Conservation (phyloP, 2,329 filamentous ascomycete genomes). For the Xenoacremonium recifei region DNA sequence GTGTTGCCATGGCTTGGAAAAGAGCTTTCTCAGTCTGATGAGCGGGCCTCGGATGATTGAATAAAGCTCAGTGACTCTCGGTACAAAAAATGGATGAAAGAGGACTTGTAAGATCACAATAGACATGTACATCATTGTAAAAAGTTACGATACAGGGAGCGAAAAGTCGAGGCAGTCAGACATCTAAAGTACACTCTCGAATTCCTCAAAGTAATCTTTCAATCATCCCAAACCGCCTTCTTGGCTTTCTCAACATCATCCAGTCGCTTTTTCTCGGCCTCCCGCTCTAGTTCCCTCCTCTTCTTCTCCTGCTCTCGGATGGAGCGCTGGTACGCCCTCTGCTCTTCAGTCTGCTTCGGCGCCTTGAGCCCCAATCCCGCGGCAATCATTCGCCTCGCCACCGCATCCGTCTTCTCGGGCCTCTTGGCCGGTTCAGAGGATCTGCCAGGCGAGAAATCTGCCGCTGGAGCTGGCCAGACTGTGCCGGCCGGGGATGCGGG, state of each 20-base stretch:
- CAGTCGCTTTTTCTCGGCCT: slow-evolving; percentile 57
- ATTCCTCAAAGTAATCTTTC: no score
- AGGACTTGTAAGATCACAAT: no score
- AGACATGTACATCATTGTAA: no score
- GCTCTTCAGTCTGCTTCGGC: slow-evolving; percentile 82
- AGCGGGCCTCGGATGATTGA: no score
- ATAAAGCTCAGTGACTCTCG: no score
- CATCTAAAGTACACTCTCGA: no score
- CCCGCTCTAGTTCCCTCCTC: slow-evolving; percentile 69
- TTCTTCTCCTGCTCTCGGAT: slow-evolving; percentile 82
- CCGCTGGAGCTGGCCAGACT: slow-evolving; percentile 15
- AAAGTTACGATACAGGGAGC: no score
- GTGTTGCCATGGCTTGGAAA: slow-evolving; percentile 27
- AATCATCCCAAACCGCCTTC: slow-evolving; percentile 83
- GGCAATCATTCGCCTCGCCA: slow-evolving; percentile 86
- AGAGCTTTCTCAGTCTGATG: no score
- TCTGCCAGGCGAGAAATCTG: slow-evolving; percentile 10
- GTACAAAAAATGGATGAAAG: no score
- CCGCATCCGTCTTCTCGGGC: slow-evolving; percentile 91
- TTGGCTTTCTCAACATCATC: slow-evolving; percentile 74
- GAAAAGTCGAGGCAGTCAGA: no score
- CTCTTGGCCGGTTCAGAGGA: slow-evolving; percentile 34
- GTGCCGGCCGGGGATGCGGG: slow-evolving; percentile 53
- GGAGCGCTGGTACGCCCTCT: slow-evolving; percentile 80
- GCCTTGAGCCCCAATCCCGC: slow-evolving; percentile 79